Evolutionary conservation across 345 rosid genomes (phyloP), one percentile per base, ranked within the genome.

Genomic region (Camelina neglecta): DNA sequence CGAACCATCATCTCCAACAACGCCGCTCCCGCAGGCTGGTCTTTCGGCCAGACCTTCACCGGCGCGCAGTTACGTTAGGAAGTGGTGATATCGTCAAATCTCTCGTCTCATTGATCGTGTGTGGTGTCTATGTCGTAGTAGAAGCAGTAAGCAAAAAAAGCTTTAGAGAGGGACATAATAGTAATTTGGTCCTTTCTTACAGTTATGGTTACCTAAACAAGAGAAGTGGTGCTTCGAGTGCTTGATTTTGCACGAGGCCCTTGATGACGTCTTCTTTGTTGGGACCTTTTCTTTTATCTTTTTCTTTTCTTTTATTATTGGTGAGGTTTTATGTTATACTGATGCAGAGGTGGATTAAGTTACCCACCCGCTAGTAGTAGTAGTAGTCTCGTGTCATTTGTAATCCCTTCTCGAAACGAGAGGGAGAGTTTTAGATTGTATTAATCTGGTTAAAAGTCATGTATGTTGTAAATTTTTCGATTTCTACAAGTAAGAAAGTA

Each of bases 21-120:
- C 71, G 96, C 65, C 11, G 96, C 84, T 35, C 88, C 85, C 2
- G 76, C 91, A 8, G 83, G 89, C 12, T 90, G 96, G 96, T 90
- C 90, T 77, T 90, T 90, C 8, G 96, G 96, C 6, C 96, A 85
- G 83, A 90, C 96, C 71, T 90, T 84, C 80, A 11, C 85, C 8
- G 93, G 96, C 12, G 77, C 56, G 3, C 89, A 90, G 69, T 69
- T 86, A 78, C 84, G 76, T 67, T 87, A 77, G 47, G 15, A 55
- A n/a, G 36, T 18, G 20, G 64, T 6, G 20, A 6, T 18, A 26
- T 18, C 24, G 54, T 59, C 9, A 42, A 36, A 36, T 26, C 5
- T 23, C 58, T 18, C 49, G 66, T 36, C 50, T 66, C 60, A 60
- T 31, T 51, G 53, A 45, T 57, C 70, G 45, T 54, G 41, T 61